Evolutionary conservation across 148 eudicot species (phyloP), one percentile per base, ranked within the genome.

Genomic region (Salicornia ramosissima): DNA sequence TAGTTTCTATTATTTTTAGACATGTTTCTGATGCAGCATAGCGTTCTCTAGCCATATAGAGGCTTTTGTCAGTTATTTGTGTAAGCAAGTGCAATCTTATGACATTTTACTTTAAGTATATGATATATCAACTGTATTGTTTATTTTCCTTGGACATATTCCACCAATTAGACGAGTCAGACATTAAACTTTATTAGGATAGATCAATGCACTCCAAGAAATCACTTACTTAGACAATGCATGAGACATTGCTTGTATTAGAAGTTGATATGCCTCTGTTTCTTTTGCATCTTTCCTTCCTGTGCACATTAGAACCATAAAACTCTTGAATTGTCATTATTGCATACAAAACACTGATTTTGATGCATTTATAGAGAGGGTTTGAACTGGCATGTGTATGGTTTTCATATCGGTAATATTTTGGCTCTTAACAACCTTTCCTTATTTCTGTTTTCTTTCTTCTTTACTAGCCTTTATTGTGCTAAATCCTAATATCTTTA

Each of bases 71-170:
- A 47, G 73, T 45, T 42, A 40, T 21, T 2, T 70, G 15, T 42
- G 36, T 0, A 26, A 40, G 13, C 42, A 70, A 31, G n/a, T 22
- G 57, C 33, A 26, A 31, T n/a, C 36, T 29, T 16, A 8, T 5
- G n/a, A 50, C 24, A 22, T 16, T 52, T 19, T 26, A 3, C 71
- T 42, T 54, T 9, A 33, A 7, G 10, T 19, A 28, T 50, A 39
- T 56, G 29, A 24, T 2, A 22, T 64, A 43, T 61, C 30, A 68
- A 64, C n/a, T 22, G 31, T 40, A 56, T 49, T 61, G 31, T 55
- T 49, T 56, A 24, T 31, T 69, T 14, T 69, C 15, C 53, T 3
- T 31, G 46, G 72, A n/a, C 39, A 22, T 29, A 19, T 25, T 46
- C 45, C 19, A 28, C 46, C 29, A 21, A 0, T 2, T 42, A 28